Conservation (phyloP, 345 rosid genomes). For the Arabidopsis suecica region DNA sequence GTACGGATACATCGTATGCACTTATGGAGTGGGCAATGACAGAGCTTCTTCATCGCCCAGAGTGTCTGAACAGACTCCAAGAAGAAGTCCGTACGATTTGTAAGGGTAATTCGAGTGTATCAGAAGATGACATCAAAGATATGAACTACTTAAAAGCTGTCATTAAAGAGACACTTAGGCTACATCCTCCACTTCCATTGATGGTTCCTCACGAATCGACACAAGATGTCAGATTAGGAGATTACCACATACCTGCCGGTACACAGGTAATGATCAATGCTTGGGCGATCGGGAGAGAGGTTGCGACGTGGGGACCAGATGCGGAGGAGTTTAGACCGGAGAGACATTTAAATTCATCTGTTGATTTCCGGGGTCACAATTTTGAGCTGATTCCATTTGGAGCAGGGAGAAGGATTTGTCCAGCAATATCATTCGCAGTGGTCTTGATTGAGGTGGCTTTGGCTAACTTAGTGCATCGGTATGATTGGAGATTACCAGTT, state of each 20-base stretch:
- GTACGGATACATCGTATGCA: slow-evolving; percentile 43
- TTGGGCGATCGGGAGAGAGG: slow-evolving; percentile 48
- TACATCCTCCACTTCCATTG: slow-evolving; percentile 52
- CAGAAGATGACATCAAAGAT: slow-evolving; percentile 42
- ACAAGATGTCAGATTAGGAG: slow-evolving; percentile 35
- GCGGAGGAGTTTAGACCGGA: slow-evolving; percentile 45
- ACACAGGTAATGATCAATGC: slow-evolving; percentile 48
- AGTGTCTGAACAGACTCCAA: slow-evolving; percentile 39
- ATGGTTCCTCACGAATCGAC: slow-evolving; percentile 43
- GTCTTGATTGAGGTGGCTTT: slow-evolving; percentile 26
- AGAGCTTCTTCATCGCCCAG: slow-evolving; percentile 48
- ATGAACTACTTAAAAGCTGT: slow-evolving; percentile 49
- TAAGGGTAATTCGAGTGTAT: slow-evolving; percentile 11
- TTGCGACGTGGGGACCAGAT: slow-evolving; percentile 38
- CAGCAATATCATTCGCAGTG: slow-evolving; percentile 38
- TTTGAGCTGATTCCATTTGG: slow-evolving; percentile 47
- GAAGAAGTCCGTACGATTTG: slow-evolving; percentile 39
- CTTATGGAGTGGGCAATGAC: slow-evolving; percentile 56
- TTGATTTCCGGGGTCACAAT: slow-evolving; percentile 43
- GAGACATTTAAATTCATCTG: slow-evolving; percentile 37
- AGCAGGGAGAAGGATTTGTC: slow-evolving; percentile 45
- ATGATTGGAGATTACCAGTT: slow-evolving; percentile 29
- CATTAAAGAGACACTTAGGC: slow-evolving; percentile 48
- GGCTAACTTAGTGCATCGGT: slow-evolving; percentile 32
- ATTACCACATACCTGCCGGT: slow-evolving; percentile 40